Evolutionary conservation across 768 basidiomycete species (phyloP), one percentile per base, ranked within the genome.

Genomic region (Cytidiella melzeri): DNA sequence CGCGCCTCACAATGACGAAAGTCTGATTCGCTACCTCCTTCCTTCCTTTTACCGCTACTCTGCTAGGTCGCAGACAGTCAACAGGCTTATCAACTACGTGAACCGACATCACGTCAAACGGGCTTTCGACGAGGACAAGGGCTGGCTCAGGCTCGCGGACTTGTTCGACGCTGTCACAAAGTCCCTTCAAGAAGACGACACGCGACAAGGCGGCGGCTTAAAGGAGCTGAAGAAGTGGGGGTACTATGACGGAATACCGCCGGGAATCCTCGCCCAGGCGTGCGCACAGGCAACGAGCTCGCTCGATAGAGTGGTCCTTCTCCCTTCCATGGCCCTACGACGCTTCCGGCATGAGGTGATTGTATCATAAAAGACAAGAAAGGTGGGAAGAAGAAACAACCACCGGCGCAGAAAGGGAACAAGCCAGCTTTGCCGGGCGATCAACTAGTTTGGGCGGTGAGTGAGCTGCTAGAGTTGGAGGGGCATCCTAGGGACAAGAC

Each of bases 141-240:
- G 87, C 37, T 89, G 87, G 87, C 71, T 88, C 37, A 76, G 81
- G 25, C 68, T 87, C 39, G 71, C 70, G 45, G 85, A 87, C 60
- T 73, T 84, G 13, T 64, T 87, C 52, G 76, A 82, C 58, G 75
- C 76, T 21, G 75, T 81, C 46, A 75, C 79, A 43, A 77, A 74
- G 57, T 72, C 72, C 19, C 67, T 77, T 40, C 60, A 65, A n/a
- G 50, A 37, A 26, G 69, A 66, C 36, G 78, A 77, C 56, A 73
- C 76, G n/a, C 76, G 79, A 23, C 75, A 71, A 60, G 83, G 85
- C 66, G 79, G 73, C 58, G 69, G 75, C 50, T 57, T 69, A 34
- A 77, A 77, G 52, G 87, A 88, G 61, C 64, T 89, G 44, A 79
- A 72, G 65, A 80, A 79, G 64, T 89, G 86, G 84, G 86, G 85